Conservation (phyloP, 192 early-diverging fungal species). For the Irineochytrium annulatum region DNA sequence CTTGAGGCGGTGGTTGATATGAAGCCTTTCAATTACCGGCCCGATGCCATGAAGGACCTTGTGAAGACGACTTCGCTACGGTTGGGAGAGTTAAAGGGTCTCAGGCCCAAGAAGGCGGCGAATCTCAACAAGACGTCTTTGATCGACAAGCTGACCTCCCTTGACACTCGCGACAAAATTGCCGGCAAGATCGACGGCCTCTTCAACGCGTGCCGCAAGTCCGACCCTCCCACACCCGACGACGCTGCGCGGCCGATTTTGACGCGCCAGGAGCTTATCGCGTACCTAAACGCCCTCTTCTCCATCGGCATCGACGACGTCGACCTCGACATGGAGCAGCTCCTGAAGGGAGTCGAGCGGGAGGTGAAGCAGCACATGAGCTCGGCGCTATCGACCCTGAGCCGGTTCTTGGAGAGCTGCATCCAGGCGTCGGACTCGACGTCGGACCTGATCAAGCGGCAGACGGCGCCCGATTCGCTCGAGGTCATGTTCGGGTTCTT, state of each 20-base stretch:
- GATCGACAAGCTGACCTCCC: constrained; percentile 10
- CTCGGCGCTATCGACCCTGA: too few species aligned
- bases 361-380: too few species aligned
- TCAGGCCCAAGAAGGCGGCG: constrained; percentile 1
- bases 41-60: constrained; percentile 1
- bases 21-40: constrained; percentile 22
- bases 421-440: too few species aligned
- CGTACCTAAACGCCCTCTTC: constrained; percentile 20
- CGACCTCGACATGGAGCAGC: constrained; percentile 8
- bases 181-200: constrained; percentile 4
- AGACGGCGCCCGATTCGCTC: neutral
- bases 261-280: constrained; percentile 3
- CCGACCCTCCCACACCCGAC: neutral
- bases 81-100: neutral
- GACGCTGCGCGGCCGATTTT: neutral
- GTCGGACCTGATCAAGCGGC: neutral
- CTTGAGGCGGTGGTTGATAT: neutral
- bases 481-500: constrained; percentile 4
- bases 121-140: neutral
- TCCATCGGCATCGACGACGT: constrained; percentile 11
- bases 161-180: constrained; percentile 1
- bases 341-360: constrained; percentile 7
- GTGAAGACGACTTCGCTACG: neutral
- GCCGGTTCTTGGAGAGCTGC: too few species aligned
- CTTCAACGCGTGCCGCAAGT: constrained; percentile 15